Percentiles rank a stretch among this genome's conserved stretches.
Evolutionary conservation across 139 green algal species (phyloP).

Genomic region (Chlorella sp.): DNA sequence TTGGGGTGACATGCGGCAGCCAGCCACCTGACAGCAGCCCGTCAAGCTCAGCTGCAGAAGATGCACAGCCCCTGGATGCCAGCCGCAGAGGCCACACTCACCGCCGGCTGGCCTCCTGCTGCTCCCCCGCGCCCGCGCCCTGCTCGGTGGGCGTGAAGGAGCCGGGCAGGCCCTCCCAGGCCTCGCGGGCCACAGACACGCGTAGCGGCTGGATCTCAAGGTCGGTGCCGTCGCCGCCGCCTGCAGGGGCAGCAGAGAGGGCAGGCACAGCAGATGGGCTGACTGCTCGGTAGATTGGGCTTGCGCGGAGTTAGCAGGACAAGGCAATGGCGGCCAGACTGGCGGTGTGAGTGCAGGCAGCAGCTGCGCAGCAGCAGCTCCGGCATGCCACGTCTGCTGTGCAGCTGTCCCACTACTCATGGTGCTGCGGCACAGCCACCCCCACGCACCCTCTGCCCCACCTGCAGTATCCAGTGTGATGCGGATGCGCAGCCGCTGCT

Average conservation of each 20-base stretch:
- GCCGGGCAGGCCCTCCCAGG: slow-evolving; percentile 53
- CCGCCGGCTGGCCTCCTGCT: slow-evolving; percentile 27
- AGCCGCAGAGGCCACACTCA: not conserved
- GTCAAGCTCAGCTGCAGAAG: too few relatives aligned
- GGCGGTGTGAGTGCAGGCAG: too few relatives aligned
- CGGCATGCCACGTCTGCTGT: too few relatives aligned
- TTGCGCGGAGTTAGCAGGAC: too few relatives aligned
- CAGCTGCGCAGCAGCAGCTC: too few relatives aligned
- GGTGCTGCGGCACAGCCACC: not conserved
- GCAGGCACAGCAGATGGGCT: too few relatives aligned
- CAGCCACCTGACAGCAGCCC: too few relatives aligned
- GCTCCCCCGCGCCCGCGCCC: not conserved
- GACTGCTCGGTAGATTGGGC: too few relatives aligned
- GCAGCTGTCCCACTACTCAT: not conserved
- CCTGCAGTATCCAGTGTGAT: slow-evolving; percentile 43
- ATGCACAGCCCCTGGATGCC: too few relatives aligned
- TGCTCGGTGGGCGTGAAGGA: slow-evolving; percentile 16
- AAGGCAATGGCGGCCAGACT: too few relatives aligned
- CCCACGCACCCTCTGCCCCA: not conserved
- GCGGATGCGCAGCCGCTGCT: slow-evolving; percentile 52
- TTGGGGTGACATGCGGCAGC: too few relatives aligned
- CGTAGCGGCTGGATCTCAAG: slow-evolving; percentile 56
- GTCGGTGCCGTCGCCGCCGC: slow-evolving; percentile 35
- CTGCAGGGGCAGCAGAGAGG: not conserved
- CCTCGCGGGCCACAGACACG: slow-evolving; percentile 42